Evolutionary conservation across 768 basidiomycete genomes (phyloP), one percentile per base, ranked within the genome.

Genomic region (Suillus hirtellus): DNA sequence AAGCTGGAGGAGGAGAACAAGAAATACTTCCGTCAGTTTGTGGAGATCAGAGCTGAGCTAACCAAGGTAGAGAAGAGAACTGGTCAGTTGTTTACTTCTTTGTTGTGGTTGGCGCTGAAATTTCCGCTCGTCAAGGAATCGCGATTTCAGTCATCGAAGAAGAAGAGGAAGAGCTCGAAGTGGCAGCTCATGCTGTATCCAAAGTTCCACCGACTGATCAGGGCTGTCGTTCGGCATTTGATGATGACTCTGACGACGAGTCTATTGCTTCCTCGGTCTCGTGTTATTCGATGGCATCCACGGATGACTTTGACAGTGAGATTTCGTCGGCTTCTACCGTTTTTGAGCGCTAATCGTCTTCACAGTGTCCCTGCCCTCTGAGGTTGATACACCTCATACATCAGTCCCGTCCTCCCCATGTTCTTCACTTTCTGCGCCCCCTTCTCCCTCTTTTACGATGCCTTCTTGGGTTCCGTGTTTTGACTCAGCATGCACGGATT

Each of bases 21-120:
- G 52, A 53, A 35, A 34, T 53, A 53, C 34, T 53, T 53, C 34
- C 31, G 34, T 34, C 52, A 53, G 52, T 53, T 34, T n/a, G 52
- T 53, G 34, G 34, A 34, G 52, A 35, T 53, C 19, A 53, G 52
- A n/a, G 34, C 52, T 19, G 52, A 34, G 31, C 52, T 53, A n/a
- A 53, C 19, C 11, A 53, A 53, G 31, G 31, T 35, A 34, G 52
- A 53, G 11, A 34, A 53, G 52, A 34, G 52, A 35, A 35, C 34
- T n/a, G 34, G 52, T 35, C 19, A n/a, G 52, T 53, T 5, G 31
- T 12, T 53, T 11, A 3, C n/a, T 11, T 35, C 19, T 53, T 53
- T 35, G 19, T 11, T 53, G 31, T 53, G 34, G 6, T n/a, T 35
- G 19, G 34, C 52, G 52, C 19, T 53, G n/a, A 53, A 19, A n/a